These are phyloP conservation scores for Trichoderma sp. DNA, from an alignment of 2,329 filamentous ascomycete species.

Conservation along the genomic window DNA sequence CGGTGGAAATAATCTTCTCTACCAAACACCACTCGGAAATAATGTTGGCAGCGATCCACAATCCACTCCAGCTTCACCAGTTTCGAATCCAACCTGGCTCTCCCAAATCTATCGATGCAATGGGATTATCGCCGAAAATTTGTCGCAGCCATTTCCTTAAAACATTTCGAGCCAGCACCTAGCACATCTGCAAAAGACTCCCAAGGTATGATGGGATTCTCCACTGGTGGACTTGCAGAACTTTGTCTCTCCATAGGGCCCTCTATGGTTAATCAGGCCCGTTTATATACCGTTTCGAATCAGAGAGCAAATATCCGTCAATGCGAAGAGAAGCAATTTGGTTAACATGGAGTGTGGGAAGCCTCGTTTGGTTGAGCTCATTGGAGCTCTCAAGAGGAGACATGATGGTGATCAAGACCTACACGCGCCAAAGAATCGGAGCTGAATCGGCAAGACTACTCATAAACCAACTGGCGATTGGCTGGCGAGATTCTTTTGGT, in stretches of 20 bases:
- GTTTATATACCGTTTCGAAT: not conserved
- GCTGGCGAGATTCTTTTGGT: not conserved
- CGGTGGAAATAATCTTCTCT: not conserved
- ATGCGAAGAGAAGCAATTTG: not conserved
- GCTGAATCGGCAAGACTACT: not conserved
- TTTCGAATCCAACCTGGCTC: not conserved
- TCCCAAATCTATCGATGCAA: not conserved
- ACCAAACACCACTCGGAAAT: not conserved
- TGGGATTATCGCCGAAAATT: not conserved
- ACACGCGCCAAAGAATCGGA: not conserved
- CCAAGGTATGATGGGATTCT: not conserved
- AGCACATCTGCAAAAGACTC: not conserved
- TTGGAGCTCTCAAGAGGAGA: not conserved
- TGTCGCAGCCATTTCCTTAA: not conserved
- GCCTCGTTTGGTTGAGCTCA: not conserved
- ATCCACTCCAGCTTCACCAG: not conserved
- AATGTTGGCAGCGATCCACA: not conserved
- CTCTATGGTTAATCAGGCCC: not conserved
- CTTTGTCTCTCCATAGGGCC: not conserved
- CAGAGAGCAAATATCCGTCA: not conserved
- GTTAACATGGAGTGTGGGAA: not conserved
- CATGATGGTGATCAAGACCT: not conserved
- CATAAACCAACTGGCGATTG: not conserved
- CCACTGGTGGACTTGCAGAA: not conserved
- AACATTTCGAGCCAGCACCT: not conserved